These are phyloP conservation scores for Meira nashicola DNA, from an alignment of 1,284 basidiomycete species.

Conservation along the genomic window DNA sequence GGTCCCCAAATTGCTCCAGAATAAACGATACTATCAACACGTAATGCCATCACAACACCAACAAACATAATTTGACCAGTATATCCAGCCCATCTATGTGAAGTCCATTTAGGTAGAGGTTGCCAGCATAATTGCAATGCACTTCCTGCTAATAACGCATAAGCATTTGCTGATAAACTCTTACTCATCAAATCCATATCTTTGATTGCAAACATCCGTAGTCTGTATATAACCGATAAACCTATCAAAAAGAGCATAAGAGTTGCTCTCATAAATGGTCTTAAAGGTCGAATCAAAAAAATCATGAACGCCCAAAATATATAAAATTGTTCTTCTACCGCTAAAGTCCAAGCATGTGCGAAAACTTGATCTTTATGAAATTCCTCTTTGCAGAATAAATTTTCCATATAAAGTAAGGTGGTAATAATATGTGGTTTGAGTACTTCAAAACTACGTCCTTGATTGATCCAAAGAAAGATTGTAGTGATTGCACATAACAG, in stretches of 20 bases:
- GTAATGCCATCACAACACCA: background rate
- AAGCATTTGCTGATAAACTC: background rate
- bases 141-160: background rate
- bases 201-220: background rate
- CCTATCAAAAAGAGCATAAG: background rate
- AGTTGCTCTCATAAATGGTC: background rate
- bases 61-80: background rate
- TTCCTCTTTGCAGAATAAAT: background rate
- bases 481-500: background rate
- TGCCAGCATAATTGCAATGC: background rate
- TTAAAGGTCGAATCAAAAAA: conserved; percentile 1
- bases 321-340: conserved; percentile 30
- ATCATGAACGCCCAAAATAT: conserved; percentile 27
- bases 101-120: background rate
- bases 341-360: conserved; percentile 26
- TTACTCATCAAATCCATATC: conserved; percentile 3
- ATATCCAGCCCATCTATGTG: background rate
- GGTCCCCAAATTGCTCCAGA: background rate
- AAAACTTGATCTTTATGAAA: conserved; percentile 8
- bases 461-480: conserved; percentile 10
- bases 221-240: background rate
- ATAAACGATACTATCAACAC: background rate
- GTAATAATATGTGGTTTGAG: conserved; percentile 22
- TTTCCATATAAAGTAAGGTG: background rate
- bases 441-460: conserved; percentile 8